Base-by-base conservation (phyloP, 108 stramenopile species). In the Craspedostauros australis region DNA sequence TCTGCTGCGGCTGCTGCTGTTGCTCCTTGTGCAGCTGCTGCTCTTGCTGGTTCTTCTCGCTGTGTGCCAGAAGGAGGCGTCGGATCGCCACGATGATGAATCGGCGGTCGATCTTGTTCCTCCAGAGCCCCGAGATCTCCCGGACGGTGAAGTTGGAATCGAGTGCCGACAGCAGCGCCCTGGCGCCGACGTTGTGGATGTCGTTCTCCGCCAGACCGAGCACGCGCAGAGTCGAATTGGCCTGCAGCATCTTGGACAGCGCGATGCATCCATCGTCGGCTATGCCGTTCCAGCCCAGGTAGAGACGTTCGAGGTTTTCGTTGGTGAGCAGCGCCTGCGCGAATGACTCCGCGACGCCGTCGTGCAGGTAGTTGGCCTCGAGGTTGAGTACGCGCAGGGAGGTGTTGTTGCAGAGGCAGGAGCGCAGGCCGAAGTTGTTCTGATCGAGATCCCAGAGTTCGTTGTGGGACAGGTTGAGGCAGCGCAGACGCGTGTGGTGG, bases 41-140 rank as follows among this genome's bases (percentile, higher is more conserved):
- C 20, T 11, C 9, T 29, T 15, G 24, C 16, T 21, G 23, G 14
- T 38, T 15, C 5, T 26, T 41, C 7, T 15, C 24, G 3, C 45
- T 37, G 4, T 12, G 4, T 0, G 28, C 33, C 16, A 68, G 25
- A 6, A 68, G 46, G 25, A 68, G 33, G 29, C 28, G 22, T 26
- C 66, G 50, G 40, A 68, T 68, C 8, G 66, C 51, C 14, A 68
- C 52, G 32, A 60, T 54, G 18, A 68, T 53, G 50, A 45, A 60
- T 26, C 66, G 50, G 1, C 58, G 42, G 15, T 68, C 58, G 18
- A 68, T 60, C 2, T 54, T 59, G 44, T 68, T 68, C 21, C 52
- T 28, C 66, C 66, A 68, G 38, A 68, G 39, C 12, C 66, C 66
- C 15, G 51, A 38, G 18, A 68, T 68, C 3, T 68, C 66, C 36